phyloP scores from a whole-genome alignment of 2,329 filamentous ascomycete species.

The Fusarium tricinctum region DNA sequence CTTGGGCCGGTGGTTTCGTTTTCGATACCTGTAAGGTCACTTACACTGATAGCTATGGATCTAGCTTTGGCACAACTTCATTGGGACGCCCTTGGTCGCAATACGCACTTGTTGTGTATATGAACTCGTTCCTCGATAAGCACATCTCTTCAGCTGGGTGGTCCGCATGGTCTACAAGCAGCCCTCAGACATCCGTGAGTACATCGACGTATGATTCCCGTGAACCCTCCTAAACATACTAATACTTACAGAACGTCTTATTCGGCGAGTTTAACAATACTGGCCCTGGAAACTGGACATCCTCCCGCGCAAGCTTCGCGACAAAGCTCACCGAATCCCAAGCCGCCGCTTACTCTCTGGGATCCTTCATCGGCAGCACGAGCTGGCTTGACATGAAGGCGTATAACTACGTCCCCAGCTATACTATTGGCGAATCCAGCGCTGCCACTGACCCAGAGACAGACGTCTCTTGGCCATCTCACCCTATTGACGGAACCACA shows the following conservation, averaged over 20 bases:
- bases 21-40: slow-evolving; percentile 53
- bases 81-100: slow-evolving; percentile 62
- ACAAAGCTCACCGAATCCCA: slow-evolving; percentile 42
- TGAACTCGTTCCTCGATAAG: slow-evolving; percentile 62
- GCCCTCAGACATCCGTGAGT: slow-evolving; percentile 64
- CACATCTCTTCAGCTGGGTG: slow-evolving; percentile 46
- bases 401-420: slow-evolving; percentile 45
- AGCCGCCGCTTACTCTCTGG: slow-evolving; percentile 35
- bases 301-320: slow-evolving; percentile 41
- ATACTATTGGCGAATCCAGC: slow-evolving; percentile 16
- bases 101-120: slow-evolving; percentile 63
- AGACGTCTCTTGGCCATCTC: slow-evolving; percentile 28
- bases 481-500: slow-evolving; percentile 57
- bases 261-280: slow-evolving; percentile 73
- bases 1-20: slow-evolving; percentile 52
- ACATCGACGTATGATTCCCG: no score
- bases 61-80: slow-evolving; percentile 56
- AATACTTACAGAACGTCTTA: slow-evolving; percentile 56
- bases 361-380: slow-evolving; percentile 40
- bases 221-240: not conserved
- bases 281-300: slow-evolving; percentile 55
- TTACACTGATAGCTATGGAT: slow-evolving; percentile 46
- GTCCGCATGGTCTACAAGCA: slow-evolving; percentile 68
- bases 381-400: slow-evolving; percentile 47
- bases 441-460: slow-evolving; percentile 31